A percentile compares a stretch with the other conserved stretches of the same genome.
Conservation (phyloP, 225 moss, liverwort and hornwort genomes). For the Bryoerythrophyllum caledonicum region DNA sequence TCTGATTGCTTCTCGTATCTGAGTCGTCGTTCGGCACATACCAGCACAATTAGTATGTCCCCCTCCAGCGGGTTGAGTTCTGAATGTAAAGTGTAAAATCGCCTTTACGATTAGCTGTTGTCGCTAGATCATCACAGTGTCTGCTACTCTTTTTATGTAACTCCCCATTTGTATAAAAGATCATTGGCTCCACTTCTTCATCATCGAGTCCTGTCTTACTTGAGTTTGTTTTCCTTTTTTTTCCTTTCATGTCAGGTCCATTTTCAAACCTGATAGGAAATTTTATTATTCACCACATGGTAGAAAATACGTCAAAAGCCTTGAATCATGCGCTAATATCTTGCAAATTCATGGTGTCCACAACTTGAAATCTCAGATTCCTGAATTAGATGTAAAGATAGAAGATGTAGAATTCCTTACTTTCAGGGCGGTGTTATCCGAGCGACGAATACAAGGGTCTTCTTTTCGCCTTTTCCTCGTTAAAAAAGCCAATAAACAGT, state of each 20-base stretch:
- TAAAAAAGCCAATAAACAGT: background rate
- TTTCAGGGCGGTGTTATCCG: conserved; percentile 3
- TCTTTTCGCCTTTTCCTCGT: background rate
- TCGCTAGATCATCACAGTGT: conserved; percentile 5
- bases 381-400: background rate
- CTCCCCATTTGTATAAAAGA: conserved; percentile 32
- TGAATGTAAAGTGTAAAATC: conserved; percentile 28
- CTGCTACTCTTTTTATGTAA: background rate
- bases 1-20: conserved; percentile 75
- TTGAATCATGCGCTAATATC: background rate
- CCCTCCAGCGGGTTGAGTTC: background rate
- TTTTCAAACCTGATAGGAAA: background rate
- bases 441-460: background rate
- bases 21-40: conserved; percentile 2
- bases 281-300: background rate
- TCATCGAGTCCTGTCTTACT: background rate
- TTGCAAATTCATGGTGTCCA: background rate
- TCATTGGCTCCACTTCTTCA: background rate
- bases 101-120: conserved; percentile 17
- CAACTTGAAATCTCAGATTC: background rate
- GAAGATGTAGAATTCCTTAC: background rate
- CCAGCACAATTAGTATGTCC: background rate
- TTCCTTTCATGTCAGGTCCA: no score
- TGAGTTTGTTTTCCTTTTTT: background rate
- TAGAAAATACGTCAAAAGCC: background rate